Evolutionary conservation across 2,329 filamentous ascomycete species (phyloP).

Genomic region (Colletotrichum sp.): DNA sequence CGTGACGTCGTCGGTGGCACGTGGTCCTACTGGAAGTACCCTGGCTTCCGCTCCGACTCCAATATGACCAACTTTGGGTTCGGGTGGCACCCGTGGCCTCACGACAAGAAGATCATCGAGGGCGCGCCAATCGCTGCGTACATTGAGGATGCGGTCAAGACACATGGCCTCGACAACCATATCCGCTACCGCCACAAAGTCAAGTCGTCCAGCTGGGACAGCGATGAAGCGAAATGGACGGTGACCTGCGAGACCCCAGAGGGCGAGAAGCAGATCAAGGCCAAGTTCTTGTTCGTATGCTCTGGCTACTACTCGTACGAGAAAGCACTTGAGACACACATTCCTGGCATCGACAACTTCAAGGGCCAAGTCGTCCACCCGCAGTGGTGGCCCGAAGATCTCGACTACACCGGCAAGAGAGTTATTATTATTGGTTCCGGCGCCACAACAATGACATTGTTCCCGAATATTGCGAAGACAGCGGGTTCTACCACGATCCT

Average conservation of each 20-base stretch:
- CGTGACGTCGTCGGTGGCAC: conserved; percentile 73
- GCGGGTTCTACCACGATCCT: conserved; percentile 77
- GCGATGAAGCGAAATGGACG: conserved; percentile 60
- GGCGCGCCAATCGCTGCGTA: conserved; percentile 59
- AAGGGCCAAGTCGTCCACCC: conserved; percentile 69
- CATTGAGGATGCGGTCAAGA: conserved; percentile 53
- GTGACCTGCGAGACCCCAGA: conserved; percentile 44
- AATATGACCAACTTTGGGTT: conserved; percentile 69
- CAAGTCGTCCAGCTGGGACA: conserved; percentile 56
- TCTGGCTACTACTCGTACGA: conserved; percentile 77
- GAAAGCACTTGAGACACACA: conserved; percentile 60
- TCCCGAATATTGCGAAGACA: conserved; percentile 71
- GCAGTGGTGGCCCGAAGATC: conserved; percentile 76
- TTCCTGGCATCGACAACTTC: conserved; percentile 73
- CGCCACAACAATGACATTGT: conserved; percentile 78
- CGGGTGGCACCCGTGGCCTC: conserved; percentile 73
- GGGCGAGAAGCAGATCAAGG: conserved; percentile 32
- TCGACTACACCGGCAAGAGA: conserved; percentile 70
- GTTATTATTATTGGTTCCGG: conserved; percentile 78
- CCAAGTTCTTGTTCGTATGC: conserved; percentile 65
- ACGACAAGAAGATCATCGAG: conserved; percentile 56
- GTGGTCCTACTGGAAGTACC: conserved; percentile 80
- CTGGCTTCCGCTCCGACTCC: conserved; percentile 73
- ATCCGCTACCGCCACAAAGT: conserved; percentile 59
- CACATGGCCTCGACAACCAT: conserved; percentile 56